These are phyloP conservation scores for Cercospora nicotianae DNA, from an alignment of 2,329 filamentous ascomycete genomes.

Conservation along the genomic window DNA sequence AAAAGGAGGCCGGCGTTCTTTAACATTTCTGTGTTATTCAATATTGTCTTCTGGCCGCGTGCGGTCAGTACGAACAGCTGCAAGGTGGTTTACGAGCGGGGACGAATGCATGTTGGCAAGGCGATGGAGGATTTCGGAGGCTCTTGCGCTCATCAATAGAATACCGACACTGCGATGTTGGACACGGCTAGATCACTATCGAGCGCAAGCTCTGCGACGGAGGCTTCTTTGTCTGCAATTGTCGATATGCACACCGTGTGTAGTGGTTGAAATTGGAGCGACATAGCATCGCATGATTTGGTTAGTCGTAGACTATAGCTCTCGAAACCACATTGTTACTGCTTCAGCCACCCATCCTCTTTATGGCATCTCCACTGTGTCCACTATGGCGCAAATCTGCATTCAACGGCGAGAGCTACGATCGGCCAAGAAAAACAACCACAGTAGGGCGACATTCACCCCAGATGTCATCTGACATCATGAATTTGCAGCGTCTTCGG, in stretches of 20 bases:
- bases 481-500: not conserved
- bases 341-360: not conserved
- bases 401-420: not conserved
- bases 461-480: constrained; percentile 8
- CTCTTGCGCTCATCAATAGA: not conserved
- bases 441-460: constrained; percentile 7
- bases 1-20: constrained; percentile 11
- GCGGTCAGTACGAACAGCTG: not conserved
- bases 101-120: constrained; percentile 8
- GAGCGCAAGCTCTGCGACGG: constrained; percentile 4
- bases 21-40: constrained; percentile 3
- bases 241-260: not conserved
- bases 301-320: not conserved
- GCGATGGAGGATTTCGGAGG: not conserved
- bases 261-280: not conserved
- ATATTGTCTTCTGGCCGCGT: not conserved
- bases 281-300: not conserved
- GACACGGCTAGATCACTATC: constrained; percentile 3
- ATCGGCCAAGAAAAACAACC: constrained; percentile 8
- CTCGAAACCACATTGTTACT: not conserved
- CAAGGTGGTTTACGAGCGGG: constrained; percentile 7
- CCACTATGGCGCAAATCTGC: constrained; percentile 6
- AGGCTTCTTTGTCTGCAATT: not conserved
- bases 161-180: not conserved
- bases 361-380: not conserved